Evolutionary conservation across 2,329 filamentous ascomycete species (phyloP).

Genomic region (Leptographium galeiforme): DNA sequence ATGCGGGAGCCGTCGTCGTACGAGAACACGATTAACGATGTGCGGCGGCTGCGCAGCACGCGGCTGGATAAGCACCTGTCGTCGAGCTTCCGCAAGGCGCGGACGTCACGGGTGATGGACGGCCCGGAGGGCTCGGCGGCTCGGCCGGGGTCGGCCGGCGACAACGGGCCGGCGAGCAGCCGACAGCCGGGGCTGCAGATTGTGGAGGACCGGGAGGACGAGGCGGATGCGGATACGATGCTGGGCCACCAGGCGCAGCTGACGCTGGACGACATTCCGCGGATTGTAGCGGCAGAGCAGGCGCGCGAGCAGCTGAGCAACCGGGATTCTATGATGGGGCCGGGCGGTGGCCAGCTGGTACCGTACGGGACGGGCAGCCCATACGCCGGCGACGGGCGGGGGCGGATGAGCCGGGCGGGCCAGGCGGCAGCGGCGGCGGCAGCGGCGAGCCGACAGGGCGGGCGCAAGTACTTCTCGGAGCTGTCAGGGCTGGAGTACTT

Average conservation of each 20-base stretch:
- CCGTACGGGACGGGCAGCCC: not conserved
- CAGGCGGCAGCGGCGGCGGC: not conserved
- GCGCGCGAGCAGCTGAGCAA: slow-evolving; percentile 75
- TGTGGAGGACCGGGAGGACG: slow-evolving; percentile 62
- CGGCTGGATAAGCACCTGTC: slow-evolving; percentile 89
- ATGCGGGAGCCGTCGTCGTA: slow-evolving; percentile 63
- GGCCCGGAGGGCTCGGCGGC: slow-evolving; percentile 58
- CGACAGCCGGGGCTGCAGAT: slow-evolving; percentile 41
- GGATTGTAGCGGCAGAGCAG: slow-evolving; percentile 91
- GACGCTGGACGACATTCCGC: slow-evolving; percentile 88
- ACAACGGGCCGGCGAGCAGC: slow-evolving; percentile 27
- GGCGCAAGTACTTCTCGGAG: slow-evolving; percentile 88
- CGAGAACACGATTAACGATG: slow-evolving; percentile 92
- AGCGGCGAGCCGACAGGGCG: slow-evolving; percentile 18
- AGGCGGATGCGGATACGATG: slow-evolving; percentile 63
- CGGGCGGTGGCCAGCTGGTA: not conserved
- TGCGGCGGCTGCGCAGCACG: slow-evolving; percentile 80
- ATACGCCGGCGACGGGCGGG: not conserved
- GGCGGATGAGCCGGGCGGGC: not conserved
- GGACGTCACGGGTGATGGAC: slow-evolving; percentile 86
- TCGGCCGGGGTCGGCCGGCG: slow-evolving; percentile 60
- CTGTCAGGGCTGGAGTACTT: slow-evolving; percentile 93
- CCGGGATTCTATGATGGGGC: slow-evolving; percentile 21
- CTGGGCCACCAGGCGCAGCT: slow-evolving; percentile 85
- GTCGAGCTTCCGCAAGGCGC: slow-evolving; percentile 78